These are phyloP conservation scores for Cercospora sp. DNA, from an alignment of 2,329 filamentous ascomycete genomes.

Conservation along the genomic window DNA sequence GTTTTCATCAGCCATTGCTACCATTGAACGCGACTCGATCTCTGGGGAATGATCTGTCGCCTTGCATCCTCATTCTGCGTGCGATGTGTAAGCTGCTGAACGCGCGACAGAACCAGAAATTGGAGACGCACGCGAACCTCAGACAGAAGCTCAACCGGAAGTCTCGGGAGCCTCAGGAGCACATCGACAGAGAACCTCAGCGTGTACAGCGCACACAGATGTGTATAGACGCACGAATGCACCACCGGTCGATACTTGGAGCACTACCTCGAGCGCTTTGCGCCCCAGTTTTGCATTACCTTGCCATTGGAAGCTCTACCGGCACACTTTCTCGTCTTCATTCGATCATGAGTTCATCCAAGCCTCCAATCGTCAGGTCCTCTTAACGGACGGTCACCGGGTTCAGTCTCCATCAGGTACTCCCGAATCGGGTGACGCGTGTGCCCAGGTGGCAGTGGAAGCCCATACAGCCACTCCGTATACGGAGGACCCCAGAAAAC, in stretches of 20 bases:
- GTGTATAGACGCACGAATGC: not conserved
- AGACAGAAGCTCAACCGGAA: not conserved
- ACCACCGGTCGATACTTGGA: not conserved
- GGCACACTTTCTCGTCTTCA: not conserved
- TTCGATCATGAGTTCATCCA: not conserved
- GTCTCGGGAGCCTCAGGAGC: not conserved
- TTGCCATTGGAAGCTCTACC: not conserved
- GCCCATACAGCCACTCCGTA: not conserved
- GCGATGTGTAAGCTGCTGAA: not conserved
- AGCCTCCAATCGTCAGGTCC: not conserved
- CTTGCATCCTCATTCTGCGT: no score
- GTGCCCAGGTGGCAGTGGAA: not conserved
- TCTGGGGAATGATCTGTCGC: not conserved
- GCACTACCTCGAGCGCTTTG: not conserved
- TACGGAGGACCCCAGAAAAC: not conserved
- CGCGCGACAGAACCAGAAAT: not conserved
- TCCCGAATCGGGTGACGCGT: not conserved
- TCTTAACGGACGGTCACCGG: not conserved
- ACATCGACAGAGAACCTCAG: not conserved
- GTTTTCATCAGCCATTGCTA: not conserved
- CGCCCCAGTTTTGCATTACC: not conserved
- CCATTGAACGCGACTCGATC: not conserved
- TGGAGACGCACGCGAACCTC: not conserved
- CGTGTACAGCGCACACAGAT: not conserved
- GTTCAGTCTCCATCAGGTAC: not conserved